Evolutionary conservation across 1,284 basidiomycete species (phyloP), one percentile per base, ranked within the genome.

Genomic region (Cryptococcus hybrid): DNA sequence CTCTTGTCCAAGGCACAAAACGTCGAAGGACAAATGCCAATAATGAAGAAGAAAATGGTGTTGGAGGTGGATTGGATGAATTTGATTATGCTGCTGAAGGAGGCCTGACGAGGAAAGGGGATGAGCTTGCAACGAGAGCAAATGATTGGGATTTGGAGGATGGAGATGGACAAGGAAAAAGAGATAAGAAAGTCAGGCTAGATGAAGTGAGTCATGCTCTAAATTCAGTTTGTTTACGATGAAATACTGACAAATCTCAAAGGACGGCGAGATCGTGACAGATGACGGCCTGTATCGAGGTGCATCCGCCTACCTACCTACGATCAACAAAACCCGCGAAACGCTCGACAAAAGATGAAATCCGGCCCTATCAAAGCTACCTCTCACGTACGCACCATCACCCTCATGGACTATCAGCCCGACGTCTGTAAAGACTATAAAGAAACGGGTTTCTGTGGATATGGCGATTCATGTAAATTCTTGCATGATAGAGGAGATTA

Each of bases 361-460:
- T 84, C 90, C 5, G 92, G 91, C 1, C 92, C 92, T 46, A 90
- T 93, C 71, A 80, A 88, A 55, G 81, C 82, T 58, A 85, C 85
- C 7, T 88, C 81, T 69, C 97, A 95, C 58, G 94, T 99, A 64
- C 85, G 92, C 56, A 94, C 90, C 1, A 93, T 97, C 54, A 98
- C 95, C 0, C 87, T 98, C 56, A 84, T 92, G 51, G 96, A 99
- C 81, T 99, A 98, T 79, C 96, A 99, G 79, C 95, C 96, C 3
- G 95, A 98, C 71, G 91, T 98, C 18, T 99, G 96, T 80, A 99
- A 99, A 78, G 94, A 98, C 78, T 99, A 99, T 80, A 98, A 97
- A 85, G 95, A 99, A 80, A 99, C 95, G 46, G 96, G 96, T 0
- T 99, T 92, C 77, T 99, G 95, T 78, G 96, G 96, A 3, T 99